Evolutionary conservation across 805 yeast species (phyloP).

Genomic region (Saturnispora hagleri): DNA sequence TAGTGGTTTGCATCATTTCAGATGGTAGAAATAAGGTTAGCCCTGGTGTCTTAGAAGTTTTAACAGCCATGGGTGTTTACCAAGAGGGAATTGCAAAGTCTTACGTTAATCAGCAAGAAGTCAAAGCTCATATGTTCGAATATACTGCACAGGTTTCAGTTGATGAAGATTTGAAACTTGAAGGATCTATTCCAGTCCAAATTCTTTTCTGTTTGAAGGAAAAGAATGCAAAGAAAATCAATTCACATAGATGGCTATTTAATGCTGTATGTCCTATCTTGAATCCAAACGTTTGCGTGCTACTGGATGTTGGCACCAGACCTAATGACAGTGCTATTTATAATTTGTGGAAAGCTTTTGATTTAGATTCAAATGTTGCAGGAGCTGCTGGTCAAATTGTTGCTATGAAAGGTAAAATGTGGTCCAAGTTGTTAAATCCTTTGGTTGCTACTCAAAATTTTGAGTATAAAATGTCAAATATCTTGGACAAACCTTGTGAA

Average conservation of each 20-base stretch:
- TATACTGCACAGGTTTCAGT: constrained; percentile 92
- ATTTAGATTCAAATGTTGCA: constrained; percentile 90
- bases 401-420: constrained; percentile 87
- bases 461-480: constrained; percentile 95
- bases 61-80: constrained; percentile 93
- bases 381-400: constrained; percentile 99
- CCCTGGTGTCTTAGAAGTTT: constrained; percentile 74
- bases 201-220: constrained; percentile 88
- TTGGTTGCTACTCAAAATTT: constrained; percentile 93
- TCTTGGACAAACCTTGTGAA: constrained; percentile 89
- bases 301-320: constrained; percentile 95
- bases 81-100: constrained; percentile 97
- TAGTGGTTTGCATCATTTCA: constrained; percentile 82
- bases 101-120: constrained; percentile 82
- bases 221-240: constrained; percentile 83
- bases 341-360: constrained; percentile 96
- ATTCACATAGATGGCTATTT: constrained; percentile 96
- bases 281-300: constrained; percentile 82
- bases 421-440: constrained; percentile 77
- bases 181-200: constrained; percentile 93
- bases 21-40: constrained; percentile 91
- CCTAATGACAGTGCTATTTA: constrained; percentile 86
- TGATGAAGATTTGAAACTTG: constrained; percentile 80
- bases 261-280: constrained; percentile 89
- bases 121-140: constrained; percentile 89